phyloP scores from a whole-genome alignment of 2,329 filamentous ascomycete species.

The Pochonia chlamydosporia region DNA sequence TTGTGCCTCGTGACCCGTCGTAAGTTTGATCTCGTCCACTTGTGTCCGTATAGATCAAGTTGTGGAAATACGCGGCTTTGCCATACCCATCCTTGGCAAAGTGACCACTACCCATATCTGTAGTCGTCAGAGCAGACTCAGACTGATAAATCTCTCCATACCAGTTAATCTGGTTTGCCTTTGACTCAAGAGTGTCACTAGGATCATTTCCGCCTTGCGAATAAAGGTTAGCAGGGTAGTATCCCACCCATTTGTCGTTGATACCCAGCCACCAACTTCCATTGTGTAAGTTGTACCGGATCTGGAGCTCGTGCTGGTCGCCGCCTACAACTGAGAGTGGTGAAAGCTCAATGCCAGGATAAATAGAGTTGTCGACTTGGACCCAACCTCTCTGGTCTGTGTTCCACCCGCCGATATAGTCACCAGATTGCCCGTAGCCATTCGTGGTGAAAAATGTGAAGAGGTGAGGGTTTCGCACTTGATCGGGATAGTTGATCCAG shows the following conservation, averaged over 20 bases:
- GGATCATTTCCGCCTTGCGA: slow-evolving; percentile 1
- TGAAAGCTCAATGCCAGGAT: slow-evolving; percentile 10
- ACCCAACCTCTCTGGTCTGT: slow-evolving; percentile 14
- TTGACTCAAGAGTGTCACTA: slow-evolving; percentile 5
- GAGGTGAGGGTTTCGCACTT: slow-evolving; percentile 8
- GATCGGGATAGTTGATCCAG: slow-evolving; percentile 12
- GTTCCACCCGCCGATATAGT: slow-evolving; percentile 13
- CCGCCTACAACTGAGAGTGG: slow-evolving; percentile 10
- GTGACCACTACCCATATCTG: slow-evolving; percentile 11
- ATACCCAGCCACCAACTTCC: slow-evolving; percentile 15
- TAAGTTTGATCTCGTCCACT: slow-evolving; percentile 1
- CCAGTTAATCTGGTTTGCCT: slow-evolving; percentile 6
- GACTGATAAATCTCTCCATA: slow-evolving; percentile 11
- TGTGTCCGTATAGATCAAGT: slow-evolving; percentile 2
- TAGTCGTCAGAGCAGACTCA: slow-evolving; percentile 6
- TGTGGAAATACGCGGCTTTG: slow-evolving; percentile 9
- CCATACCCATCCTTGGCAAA: slow-evolving; percentile 6
- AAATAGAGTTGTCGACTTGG: slow-evolving; percentile 10
- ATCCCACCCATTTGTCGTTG: slow-evolving; percentile 10
- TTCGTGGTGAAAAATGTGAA: slow-evolving; percentile 14
- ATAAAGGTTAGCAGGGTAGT: slow-evolving; percentile 14
- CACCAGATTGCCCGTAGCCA: slow-evolving; percentile 7
- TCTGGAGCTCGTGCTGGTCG: slow-evolving; percentile 10
- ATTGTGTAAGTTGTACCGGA: slow-evolving; percentile 6
- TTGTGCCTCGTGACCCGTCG: slow-evolving; percentile 4